Percentiles rank a stretch among this genome's conserved stretches.
Evolutionary conservation across 208 protist species (phyloP).

Genomic region (Leishmania braziliensis): DNA sequence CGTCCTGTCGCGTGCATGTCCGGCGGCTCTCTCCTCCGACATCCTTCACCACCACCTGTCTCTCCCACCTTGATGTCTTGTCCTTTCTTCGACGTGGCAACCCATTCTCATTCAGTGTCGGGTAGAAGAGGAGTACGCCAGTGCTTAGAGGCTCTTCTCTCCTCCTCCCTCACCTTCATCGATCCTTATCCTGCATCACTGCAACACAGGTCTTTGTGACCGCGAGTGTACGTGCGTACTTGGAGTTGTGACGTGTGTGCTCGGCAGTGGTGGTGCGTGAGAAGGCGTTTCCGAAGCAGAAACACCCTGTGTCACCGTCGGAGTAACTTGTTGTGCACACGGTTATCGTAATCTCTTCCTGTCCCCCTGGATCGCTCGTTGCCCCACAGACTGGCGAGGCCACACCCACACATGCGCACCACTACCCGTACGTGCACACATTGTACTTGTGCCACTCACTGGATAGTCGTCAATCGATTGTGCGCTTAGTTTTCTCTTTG

Average conservation of each 20-base stretch:
- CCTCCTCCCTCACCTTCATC: no score
- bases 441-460: neutral
- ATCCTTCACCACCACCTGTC: neutral
- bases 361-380: neutral
- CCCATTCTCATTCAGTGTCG: neutral
- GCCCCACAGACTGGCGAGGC: neutral
- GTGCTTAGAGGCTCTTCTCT: neutral
- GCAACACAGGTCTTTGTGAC: neutral
- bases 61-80: neutral
- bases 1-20: neutral
- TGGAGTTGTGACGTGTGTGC: neutral
- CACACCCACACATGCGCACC: neutral
- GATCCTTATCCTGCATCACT: neutral
- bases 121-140: neutral
- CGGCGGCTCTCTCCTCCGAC: neutral
- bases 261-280: neutral
- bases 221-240: neutral
- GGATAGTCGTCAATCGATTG: neutral
- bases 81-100: neutral
- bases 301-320: neutral
- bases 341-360: neutral
- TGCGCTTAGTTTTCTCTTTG: no score
- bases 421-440: neutral
- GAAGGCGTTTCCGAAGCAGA: neutral
- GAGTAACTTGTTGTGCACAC: neutral